Base-by-base conservation (phyloP, 257 asterid species). In the Coffea canephora region DNA sequence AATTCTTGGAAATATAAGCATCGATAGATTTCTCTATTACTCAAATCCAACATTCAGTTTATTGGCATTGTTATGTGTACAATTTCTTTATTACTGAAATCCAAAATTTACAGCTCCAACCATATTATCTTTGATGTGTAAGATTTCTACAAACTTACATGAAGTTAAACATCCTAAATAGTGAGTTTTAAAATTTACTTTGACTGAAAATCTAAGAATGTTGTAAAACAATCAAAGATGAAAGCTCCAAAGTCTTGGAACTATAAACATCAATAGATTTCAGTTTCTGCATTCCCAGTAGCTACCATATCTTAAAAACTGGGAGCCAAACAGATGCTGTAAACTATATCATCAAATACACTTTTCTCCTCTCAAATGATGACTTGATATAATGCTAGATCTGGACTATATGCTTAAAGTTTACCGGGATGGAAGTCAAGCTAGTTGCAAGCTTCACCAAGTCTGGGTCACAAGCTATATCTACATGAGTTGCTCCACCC, bases 401-500 rank as follows among this genome's bases (percentile, higher is more conserved):
- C 23, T 74, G 27, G 2, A 59, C 7, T 21, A 68, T 7, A 43
- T 8, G 18, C 39, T 62, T 49, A 84, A 68, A 65, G 4, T 79
- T 80, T 90, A 94, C 98, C 78, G 97, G 98, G 82, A 93, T 93
- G 73, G 88, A 43, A 75, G 97, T 94, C 87, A 93, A 82, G 89
- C 85, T 79, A 61, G 87, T 88, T 3, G 97, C 97, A 39, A 94
- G 97, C 76, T 85, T 94, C 84, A 92, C 97, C 85, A 94, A 86
- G 34, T 94, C 97, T 0, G 91, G 87, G 78, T 94, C 96, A 82
- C 98, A 90, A 39, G 98, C 98, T 76, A 94, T 91, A 82, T 94
- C 98, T 50, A 94, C 93, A 81, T 88, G 97, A 79, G 98, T 94
- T 77, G 98, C 98, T 41, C 98, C 98, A 43, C 98, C 97, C 98